Percentiles rank a stretch among this genome's conserved stretches.
Conservation (phyloP, 1,139 yeast genomes). For the Hanseniaspora sp. region DNA sequence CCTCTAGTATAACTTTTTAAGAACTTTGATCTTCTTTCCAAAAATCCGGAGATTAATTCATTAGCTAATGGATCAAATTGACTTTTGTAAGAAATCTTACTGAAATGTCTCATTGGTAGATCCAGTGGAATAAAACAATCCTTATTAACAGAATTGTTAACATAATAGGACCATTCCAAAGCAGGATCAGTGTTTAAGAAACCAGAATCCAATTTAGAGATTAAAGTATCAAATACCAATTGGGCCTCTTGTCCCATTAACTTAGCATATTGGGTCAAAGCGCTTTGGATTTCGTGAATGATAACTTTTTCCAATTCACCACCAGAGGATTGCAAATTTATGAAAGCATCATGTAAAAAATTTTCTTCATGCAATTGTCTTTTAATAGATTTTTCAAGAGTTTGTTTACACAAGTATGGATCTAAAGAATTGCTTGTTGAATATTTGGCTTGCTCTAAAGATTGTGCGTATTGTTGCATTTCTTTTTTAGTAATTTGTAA, state of each 20-base stretch:
- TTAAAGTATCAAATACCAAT: constrained; percentile 50
- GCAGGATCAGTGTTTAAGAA: constrained; percentile 66
- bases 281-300: constrained; percentile 73
- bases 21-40: constrained; percentile 85
- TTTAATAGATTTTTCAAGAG: constrained; percentile 64
- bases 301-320: constrained; percentile 82
- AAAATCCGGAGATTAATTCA: constrained; percentile 64
- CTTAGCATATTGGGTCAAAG: constrained; percentile 60
- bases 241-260: constrained; percentile 59
- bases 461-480: constrained; percentile 38
- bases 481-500: constrained; percentile 49
- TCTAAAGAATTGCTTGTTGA: constrained; percentile 42
- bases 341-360: constrained; percentile 74
- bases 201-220: constrained; percentile 60
- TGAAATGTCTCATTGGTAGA: constrained; percentile 55
- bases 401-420: constrained; percentile 66
- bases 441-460: constrained; percentile 36
- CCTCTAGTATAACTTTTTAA: constrained; percentile 81
- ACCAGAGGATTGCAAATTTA: constrained; percentile 78
- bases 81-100: constrained; percentile 54
- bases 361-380: constrained; percentile 75
- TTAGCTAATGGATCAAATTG: constrained; percentile 60
- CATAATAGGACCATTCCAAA: constrained; percentile 54
- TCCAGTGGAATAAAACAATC: constrained; percentile 65
- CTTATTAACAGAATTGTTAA: constrained; percentile 57